Conservation (phyloP, 768 basidiomycete genomes). For the Favolaschia claudopus region DNA sequence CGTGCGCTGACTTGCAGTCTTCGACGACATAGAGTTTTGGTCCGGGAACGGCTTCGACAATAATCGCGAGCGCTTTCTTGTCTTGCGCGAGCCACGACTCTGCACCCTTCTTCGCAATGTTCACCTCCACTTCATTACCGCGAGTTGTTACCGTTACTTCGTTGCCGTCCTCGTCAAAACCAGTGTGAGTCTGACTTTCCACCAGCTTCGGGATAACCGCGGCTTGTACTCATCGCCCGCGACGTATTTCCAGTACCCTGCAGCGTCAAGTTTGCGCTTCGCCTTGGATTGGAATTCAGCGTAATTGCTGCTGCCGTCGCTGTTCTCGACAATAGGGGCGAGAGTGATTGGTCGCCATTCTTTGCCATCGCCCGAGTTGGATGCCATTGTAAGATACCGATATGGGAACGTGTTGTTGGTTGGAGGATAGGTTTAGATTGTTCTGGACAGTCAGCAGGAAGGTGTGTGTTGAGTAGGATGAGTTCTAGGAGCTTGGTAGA, state of each 20-base stretch:
- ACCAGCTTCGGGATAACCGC: not conserved
- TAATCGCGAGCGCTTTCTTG: conserved; percentile 7
- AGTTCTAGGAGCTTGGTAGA: not conserved
- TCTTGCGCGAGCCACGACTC: not conserved
- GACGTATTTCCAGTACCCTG: conserved; percentile 7
- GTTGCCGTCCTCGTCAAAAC: not conserved
- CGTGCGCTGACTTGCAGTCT: conserved; percentile 2
- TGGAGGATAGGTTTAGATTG: not conserved
- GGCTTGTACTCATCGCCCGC: conserved; percentile 4
- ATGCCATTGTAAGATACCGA: not conserved
- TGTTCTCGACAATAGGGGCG: not conserved
- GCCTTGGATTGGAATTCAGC: conserved; percentile 13
- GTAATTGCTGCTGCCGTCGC: not conserved
- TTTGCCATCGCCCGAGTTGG: not conserved
- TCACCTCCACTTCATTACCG: conserved; percentile 1
- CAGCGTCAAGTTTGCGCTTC: not conserved
- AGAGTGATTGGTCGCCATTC: conserved; percentile 1
- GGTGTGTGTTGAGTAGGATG: not conserved
- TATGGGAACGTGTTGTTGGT: not conserved
- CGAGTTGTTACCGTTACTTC: not conserved
- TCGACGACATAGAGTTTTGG: conserved; percentile 6
- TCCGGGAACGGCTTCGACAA: conserved; percentile 4
- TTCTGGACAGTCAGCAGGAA: too few species aligned
- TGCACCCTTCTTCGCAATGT: not conserved
- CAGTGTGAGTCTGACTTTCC: not conserved